Evolutionary conservation across 176 grass and related monocot genomes (phyloP).

Genomic region (Paspalum notatum): DNA sequence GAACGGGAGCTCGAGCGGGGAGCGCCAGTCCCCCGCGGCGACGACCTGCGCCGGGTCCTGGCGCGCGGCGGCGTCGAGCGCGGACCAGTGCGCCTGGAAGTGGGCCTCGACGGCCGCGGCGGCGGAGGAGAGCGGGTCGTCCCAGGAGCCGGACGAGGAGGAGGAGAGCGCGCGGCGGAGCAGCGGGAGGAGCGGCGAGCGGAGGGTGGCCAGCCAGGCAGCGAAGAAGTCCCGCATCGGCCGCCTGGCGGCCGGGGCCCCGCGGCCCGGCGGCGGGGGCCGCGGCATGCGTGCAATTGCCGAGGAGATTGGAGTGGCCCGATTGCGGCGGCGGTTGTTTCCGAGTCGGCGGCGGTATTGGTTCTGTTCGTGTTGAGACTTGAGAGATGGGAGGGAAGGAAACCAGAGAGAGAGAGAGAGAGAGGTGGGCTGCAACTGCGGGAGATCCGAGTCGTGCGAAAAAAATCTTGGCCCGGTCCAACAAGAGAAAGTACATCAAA

Average conservation of each 20-base stretch:
- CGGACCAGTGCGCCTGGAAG: conserved; percentile 66
- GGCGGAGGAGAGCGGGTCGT: conserved; percentile 51
- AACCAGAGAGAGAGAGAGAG: neutral
- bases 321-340: conserved; percentile 22
- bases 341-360: neutral
- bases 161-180: conserved; percentile 60
- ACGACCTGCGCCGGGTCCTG: conserved; percentile 56
- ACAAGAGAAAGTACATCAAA: too few relatives aligned
- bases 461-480: conserved; percentile 30
- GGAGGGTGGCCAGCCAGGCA: conserved; percentile 62
- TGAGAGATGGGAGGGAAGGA: too few relatives aligned
- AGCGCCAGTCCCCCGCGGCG: conserved; percentile 52
- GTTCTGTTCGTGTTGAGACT: neutral
- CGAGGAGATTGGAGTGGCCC: conserved; percentile 22
- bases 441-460: neutral
- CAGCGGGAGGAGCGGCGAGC: conserved; percentile 59
- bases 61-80: conserved; percentile 58
- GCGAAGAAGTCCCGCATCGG: conserved; percentile 63
- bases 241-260: conserved; percentile 35
- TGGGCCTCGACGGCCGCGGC: conserved; percentile 53
- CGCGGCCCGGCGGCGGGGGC: conserved; percentile 47
- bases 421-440: conserved; percentile 8
- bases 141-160: conserved; percentile 48
- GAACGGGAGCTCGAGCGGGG: conserved; percentile 65
- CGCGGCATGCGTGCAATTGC: conserved; percentile 35